These are phyloP conservation scores for Symbiodinium pilosum DNA, from an alignment of 73 alveolate genomes.

Conservation along the genomic window DNA sequence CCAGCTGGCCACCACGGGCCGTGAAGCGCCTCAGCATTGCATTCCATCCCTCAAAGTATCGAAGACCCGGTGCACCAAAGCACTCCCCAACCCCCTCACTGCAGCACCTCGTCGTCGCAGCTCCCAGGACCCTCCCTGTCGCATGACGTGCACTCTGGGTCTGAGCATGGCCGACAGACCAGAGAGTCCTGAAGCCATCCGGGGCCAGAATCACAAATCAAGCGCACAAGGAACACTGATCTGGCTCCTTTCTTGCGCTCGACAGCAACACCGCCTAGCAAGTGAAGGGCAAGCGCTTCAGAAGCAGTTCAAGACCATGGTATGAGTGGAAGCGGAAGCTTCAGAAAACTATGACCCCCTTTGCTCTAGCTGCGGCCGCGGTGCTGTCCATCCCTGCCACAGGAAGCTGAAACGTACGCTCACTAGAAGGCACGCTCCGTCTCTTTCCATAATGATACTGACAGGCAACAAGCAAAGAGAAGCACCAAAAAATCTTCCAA, in stretches of 20 bases:
- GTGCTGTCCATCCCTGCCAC: background rate
- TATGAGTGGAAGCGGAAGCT: background rate
- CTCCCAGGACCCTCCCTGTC: slow-evolving; percentile 36
- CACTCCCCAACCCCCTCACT: background rate
- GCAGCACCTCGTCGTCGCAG: background rate
- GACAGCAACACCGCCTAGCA: background rate
- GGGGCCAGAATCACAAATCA: too few relatives aligned
- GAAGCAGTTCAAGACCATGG: background rate
- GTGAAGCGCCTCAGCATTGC: too few relatives aligned
- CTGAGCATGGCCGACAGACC: slow-evolving; percentile 56
- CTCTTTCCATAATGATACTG: background rate
- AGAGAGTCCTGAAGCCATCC: too few relatives aligned
- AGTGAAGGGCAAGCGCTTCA: background rate
- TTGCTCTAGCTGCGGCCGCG: background rate
- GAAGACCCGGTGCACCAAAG: background rate
- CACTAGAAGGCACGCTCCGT: background rate
- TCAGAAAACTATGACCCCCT: too few relatives aligned
- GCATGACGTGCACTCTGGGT: background rate
- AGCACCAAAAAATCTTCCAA: background rate
- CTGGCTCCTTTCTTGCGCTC: background rate
- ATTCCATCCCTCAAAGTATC: too few relatives aligned
- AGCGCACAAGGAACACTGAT: too few relatives aligned
- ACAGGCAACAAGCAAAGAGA: background rate
- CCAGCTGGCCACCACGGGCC: too few relatives aligned
- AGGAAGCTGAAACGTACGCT: too few relatives aligned